These are phyloP conservation scores for Diutina pseudorugosa DNA, from an alignment of 1,139 yeast genomes.

Conservation along the genomic window DNA sequence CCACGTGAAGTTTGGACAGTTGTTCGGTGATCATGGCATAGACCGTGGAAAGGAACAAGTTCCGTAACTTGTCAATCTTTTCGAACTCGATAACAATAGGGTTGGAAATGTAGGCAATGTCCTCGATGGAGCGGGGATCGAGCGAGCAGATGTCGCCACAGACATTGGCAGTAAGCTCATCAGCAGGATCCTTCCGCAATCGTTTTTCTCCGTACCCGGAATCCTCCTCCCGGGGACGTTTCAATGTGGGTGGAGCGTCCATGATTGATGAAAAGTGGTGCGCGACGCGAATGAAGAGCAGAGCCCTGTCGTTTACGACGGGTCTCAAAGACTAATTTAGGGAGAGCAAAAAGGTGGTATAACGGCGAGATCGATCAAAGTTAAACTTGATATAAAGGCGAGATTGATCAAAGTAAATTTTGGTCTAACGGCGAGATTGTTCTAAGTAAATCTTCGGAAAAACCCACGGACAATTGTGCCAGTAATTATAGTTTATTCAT, in stretches of 20 bases:
- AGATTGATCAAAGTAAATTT: no score
- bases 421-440: no score
- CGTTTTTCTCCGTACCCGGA: background rate
- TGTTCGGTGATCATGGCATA: constrained; percentile 71
- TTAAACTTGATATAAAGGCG: no score
- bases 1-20: constrained; percentile 73
- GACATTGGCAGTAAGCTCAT: constrained; percentile 3
- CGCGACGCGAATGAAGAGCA: background rate
- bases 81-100: constrained; percentile 63
- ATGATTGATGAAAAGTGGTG: background rate
- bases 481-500: no score
- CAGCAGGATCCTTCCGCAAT: background rate
- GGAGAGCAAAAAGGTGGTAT: no score
- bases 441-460: no score
- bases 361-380: no score
- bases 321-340: no score
- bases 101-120: constrained; percentile 51
- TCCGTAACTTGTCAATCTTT: constrained; percentile 49
- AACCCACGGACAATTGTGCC: no score
- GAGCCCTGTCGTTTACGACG: background rate
- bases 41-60: constrained; percentile 48
- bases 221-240: constrained; percentile 4
- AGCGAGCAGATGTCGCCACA: background rate
- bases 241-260: background rate
- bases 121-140: constrained; percentile 12